Base-by-base conservation (phyloP, 441 rosid genomes). In the Lepidium campestre region DNA sequence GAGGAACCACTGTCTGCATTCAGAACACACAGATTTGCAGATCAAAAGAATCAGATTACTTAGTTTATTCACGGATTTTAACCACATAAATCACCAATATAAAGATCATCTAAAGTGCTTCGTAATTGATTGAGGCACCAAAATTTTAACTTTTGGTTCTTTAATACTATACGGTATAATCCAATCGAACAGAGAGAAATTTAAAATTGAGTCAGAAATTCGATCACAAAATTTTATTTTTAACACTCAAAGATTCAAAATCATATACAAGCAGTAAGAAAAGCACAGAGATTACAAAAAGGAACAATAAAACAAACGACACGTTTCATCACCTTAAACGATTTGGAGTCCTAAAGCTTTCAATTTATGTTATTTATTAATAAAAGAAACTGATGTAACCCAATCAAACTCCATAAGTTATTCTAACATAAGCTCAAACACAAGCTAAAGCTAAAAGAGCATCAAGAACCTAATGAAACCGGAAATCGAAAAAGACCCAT, bases 1-100 rank as follows among this genome's bases (percentile, higher is more conserved):
- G 72, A 22, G 91, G 91, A 74, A 86, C 91, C 79, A 84, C 91
- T 75, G 76, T 82, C 91, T 86, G 76, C 56, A 75, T 50, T 42
- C 46, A 22, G 53, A 13, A 56, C 45, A 67, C 15, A 62, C 34
- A 48, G 57, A 22, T 57, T 23, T 2, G 39, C 27, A 47, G 15
- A 56, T 34, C 6, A 47, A 18, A 49, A 22, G 29, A 23, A 19
- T 7, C 65, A 72, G 46, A 54, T 8, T 11, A 10, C 29, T 46
- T 20, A 5, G 27, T 19, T 32, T 9, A 15, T 6, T 17, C 40
- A 32, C 31, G 0, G 32, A n/a, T 27, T 14, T 7, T 5, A 9
- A 10, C 49, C 49, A 45, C 55, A 22, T 17, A 36, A 25, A 14
- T 40, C 57, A 47, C 20, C 42, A 42, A 36, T 23, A 41, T 22